Percentiles rank a stretch among this genome's conserved stretches.
Conservation (phyloP, 495 filamentous ascomycete species). For the Elasticomyces elasticus region DNA sequence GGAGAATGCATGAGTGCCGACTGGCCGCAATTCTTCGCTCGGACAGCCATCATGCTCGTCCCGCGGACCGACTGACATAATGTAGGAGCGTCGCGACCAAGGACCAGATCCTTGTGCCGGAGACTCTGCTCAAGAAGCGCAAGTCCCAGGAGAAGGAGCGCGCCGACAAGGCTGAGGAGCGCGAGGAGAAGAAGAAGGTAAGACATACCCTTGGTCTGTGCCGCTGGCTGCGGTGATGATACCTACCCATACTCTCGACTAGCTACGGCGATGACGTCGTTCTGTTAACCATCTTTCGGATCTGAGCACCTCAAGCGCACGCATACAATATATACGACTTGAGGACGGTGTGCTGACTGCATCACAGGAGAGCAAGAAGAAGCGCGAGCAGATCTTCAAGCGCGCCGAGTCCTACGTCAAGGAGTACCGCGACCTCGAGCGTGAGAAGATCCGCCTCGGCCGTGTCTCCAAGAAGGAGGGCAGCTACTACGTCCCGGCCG, state of each 20-base stretch:
- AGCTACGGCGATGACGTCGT: constrained; percentile 92
- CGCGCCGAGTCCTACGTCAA: constrained; percentile 98
- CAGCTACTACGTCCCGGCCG: constrained; percentile 83
- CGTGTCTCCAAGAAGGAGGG: constrained; percentile 85
- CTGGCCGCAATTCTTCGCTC: constrained; percentile 81
- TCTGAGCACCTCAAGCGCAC: constrained; percentile 53
- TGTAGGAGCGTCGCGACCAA: constrained; percentile 72
- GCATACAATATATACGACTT: constrained; percentile 11
- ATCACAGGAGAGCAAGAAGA: constrained; percentile 82
- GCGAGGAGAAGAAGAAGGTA: constrained; percentile 83
- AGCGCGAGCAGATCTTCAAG: constrained; percentile 97
- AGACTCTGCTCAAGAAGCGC: constrained; percentile 99
- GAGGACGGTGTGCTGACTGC: constrained; percentile 20
- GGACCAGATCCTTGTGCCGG: constrained; percentile 89
- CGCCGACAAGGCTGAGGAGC: constrained; percentile 70
- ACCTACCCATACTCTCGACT: constrained; percentile 72
- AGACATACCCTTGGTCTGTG: constrained; percentile 32
- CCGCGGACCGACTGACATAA: constrained; percentile 60
- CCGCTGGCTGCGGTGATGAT: constrained; percentile 50
- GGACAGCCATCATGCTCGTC: constrained; percentile 38
- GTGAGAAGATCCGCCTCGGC: constrained; percentile 89
- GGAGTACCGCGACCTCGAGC: constrained; percentile 96
- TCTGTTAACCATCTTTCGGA: constrained; percentile 99
- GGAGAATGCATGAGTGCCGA: constrained; percentile 69
- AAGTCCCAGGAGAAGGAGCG: constrained; percentile 98